Percentiles rank a stretch among this genome's conserved stretches.
Conservation (phyloP, 306 rosid genomes). For the Cicer chorassanicum region DNA sequence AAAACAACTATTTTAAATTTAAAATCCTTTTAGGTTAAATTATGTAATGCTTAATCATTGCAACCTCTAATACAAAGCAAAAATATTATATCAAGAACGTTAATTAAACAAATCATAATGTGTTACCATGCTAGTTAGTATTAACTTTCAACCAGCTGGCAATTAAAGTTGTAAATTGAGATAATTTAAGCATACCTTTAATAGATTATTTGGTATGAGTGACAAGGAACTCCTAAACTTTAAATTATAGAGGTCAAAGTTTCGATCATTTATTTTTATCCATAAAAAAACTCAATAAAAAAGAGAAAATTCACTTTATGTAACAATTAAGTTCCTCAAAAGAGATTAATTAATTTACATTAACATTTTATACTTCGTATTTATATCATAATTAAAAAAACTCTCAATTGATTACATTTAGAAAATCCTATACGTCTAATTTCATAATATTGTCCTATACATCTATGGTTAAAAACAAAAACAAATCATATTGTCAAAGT, state of each 20-base stretch:
- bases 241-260: no score
- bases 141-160: conserved; percentile 10
- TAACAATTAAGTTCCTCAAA: no score
- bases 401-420: conserved; percentile 14
- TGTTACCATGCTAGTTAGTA: conserved; percentile 30
- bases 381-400: no score
- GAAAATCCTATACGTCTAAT: conserved; percentile 14
- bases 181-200: not conserved
- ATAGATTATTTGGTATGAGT: not conserved
- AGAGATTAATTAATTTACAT: no score
- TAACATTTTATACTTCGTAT: no score
- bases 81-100: not conserved
- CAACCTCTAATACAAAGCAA: not conserved
- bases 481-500: conserved; percentile 12
- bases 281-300: no score
- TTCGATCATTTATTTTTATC: no score
- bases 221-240: no score
- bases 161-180: conserved; percentile 10
- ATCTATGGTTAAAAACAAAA: not conserved
- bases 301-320: no score
- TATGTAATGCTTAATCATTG: conserved; percentile 9
- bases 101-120: conserved; percentile 9
- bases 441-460: conserved; percentile 1
- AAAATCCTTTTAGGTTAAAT: not conserved
- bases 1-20: not conserved